Percentiles rank a stretch among this genome's conserved stretches.
Conservation (phyloP, 2,329 filamentous ascomycete species). For the Paraphoma sp. region DNA sequence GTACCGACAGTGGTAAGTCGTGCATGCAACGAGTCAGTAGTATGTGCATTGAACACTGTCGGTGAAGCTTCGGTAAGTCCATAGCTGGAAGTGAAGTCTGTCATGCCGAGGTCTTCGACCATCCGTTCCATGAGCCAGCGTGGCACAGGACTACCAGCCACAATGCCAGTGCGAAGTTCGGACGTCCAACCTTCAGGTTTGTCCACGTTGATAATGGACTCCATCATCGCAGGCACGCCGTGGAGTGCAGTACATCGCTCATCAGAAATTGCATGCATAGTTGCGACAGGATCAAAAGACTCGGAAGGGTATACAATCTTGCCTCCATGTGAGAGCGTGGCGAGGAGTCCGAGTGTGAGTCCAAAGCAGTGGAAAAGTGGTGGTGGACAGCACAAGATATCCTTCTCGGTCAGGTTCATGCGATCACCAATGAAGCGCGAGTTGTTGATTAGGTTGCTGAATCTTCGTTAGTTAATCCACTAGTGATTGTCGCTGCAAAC, state of each 20-base stretch:
- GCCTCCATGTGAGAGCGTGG: conserved; percentile 74
- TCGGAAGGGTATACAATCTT: conserved; percentile 78
- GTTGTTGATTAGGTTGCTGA: conserved; percentile 49
- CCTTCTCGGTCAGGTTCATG: conserved; percentile 69
- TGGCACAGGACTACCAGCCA: conserved; percentile 79
- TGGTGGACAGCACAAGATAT: conserved; percentile 80
- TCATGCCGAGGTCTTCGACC: conserved; percentile 75
- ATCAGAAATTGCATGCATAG: conserved; percentile 66
- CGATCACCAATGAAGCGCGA: conserved; percentile 65
- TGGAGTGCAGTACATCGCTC: conserved; percentile 71
- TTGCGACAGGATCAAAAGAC: conserved; percentile 72
- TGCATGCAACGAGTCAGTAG: conserved; percentile 71
- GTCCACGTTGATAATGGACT: conserved; percentile 63
- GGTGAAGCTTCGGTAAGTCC: conserved; percentile 79
- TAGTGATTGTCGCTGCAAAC: neutral
- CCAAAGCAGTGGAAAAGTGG: conserved; percentile 89
- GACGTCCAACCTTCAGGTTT: conserved; percentile 53
- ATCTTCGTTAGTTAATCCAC: neutral
- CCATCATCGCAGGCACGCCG: conserved; percentile 86
- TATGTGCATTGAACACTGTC: conserved; percentile 82
- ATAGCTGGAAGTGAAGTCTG: conserved; percentile 65
- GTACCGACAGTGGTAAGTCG: conserved; percentile 77
- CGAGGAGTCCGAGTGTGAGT: conserved; percentile 76
- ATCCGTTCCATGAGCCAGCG: conserved; percentile 76
- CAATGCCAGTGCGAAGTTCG: conserved; percentile 74